A percentile compares a stretch with the other conserved stretches of the same genome.
These are phyloP conservation scores for Mycena citricolor DNA, from an alignment of 1,284 basidiomycete genomes.

Conservation along the genomic window DNA sequence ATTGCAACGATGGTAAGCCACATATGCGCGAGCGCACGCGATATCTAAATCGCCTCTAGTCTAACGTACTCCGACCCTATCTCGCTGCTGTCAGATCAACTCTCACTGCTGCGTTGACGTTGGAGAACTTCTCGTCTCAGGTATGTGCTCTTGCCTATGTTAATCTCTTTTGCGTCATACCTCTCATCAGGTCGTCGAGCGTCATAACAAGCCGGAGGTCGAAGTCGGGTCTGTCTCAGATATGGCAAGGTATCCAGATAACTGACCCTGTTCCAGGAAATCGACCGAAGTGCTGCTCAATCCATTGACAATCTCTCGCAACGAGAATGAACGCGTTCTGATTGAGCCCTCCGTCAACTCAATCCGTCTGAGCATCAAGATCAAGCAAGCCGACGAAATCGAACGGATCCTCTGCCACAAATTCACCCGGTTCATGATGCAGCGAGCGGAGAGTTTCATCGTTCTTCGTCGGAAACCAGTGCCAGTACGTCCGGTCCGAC, in stretches of 20 bases:
- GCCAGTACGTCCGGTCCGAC: conserved; percentile 49
- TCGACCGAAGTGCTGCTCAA: conserved; percentile 95
- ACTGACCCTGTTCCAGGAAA: conserved; percentile 47
- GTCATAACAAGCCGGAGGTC: conserved; percentile 96
- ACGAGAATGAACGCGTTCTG: conserved; percentile 94
- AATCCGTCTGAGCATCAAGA: conserved; percentile 93
- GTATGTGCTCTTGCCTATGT: conserved; percentile 39
- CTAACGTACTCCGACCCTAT: conserved; percentile 86
- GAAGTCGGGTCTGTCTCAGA: conserved; percentile 68
- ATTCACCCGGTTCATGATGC: conserved; percentile 99
- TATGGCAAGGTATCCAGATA: background rate
- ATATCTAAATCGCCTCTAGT: conserved; percentile 16
- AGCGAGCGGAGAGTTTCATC: conserved; percentile 95
- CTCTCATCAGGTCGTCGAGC: conserved; percentile 76
- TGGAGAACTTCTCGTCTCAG: conserved; percentile 98
- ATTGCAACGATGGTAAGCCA: conserved; percentile 19
- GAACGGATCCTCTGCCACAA: conserved; percentile 97
- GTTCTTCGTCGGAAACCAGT: conserved; percentile 95
- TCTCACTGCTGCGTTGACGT: conserved; percentile 93
- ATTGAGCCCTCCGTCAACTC: conserved; percentile 98
- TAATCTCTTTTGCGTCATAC: conserved; percentile 1
- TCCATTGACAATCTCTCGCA: conserved; percentile 91
- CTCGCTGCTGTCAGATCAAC: conserved; percentile 94
- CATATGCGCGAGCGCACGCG: background rate
- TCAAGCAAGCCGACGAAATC: conserved; percentile 99